Evolutionary conservation across 306 rosid genomes (phyloP).

Genomic region (Potentilla sterilis): DNA sequence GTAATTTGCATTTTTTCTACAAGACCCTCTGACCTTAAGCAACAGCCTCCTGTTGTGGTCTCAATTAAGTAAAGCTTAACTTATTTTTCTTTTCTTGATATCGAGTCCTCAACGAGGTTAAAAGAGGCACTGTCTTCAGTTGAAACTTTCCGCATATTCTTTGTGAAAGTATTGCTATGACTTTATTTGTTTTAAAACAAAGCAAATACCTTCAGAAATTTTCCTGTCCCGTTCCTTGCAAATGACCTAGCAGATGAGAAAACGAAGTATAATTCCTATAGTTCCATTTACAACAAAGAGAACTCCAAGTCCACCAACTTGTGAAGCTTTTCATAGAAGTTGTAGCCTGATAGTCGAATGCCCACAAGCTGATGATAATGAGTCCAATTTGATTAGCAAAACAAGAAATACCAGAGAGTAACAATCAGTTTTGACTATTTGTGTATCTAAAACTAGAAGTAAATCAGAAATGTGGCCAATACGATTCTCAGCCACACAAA

Average conservation of each 20-base stretch:
- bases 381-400: slow-evolving; percentile 29
- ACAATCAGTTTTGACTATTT: slow-evolving; percentile 11
- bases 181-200: slow-evolving; percentile 1
- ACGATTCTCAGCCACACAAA: not conserved
- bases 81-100: not conserved
- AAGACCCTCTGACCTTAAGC: not conserved
- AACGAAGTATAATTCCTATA: slow-evolving; percentile 15
- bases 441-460: slow-evolving; percentile 3
- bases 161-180: not conserved
- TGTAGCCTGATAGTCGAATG: slow-evolving; percentile 21
- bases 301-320: slow-evolving; percentile 13
- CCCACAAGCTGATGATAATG: slow-evolving; percentile 30
- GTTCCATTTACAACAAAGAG: slow-evolving; percentile 14
- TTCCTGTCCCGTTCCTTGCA: slow-evolving; percentile 1
- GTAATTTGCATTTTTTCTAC: not conserved
- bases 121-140: not conserved
- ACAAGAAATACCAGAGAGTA: slow-evolving; percentile 4
- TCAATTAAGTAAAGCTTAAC: not conserved
- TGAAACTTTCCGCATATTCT: not conserved
- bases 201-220: slow-evolving; percentile 26
- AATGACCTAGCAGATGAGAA: slow-evolving; percentile 18
- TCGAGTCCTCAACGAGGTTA: not conserved
- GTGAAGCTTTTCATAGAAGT: slow-evolving; percentile 15
- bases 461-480: slow-evolving; percentile 3
- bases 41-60: not conserved